A percentile compares a stretch with the other conserved stretches of the same genome.
phyloP scores from a whole-genome alignment of 371 early-diverging fungal genomes.

The Haplosporangium sp. region DNA sequence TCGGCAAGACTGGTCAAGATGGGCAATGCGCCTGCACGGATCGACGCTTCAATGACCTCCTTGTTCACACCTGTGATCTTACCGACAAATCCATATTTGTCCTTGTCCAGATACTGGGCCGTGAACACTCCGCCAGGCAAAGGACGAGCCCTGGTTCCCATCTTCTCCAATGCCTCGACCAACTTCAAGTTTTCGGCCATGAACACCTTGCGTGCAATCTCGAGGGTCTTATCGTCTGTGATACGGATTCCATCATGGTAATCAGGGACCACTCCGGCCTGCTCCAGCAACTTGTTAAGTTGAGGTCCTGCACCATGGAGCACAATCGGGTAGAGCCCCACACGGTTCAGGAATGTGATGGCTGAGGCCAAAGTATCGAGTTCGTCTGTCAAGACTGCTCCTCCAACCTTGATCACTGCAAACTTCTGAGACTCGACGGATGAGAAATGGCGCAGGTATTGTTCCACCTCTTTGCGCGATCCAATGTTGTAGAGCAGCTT shows the following conservation, averaged over 20 bases:
- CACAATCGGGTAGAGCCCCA: conserved; percentile 97
- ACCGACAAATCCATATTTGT: conserved; percentile 94
- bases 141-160: conserved; percentile 94
- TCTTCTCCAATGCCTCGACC: conserved; percentile 94
- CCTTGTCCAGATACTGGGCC: conserved; percentile 93
- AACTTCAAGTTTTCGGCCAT: conserved; percentile 93
- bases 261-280: conserved; percentile 89
- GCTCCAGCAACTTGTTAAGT: conserved; percentile 87
- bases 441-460: conserved; percentile 95
- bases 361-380: conserved; percentile 94
- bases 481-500: conserved; percentile 98
- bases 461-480: conserved; percentile 96
- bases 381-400: conserved; percentile 95
- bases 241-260: conserved; percentile 97
- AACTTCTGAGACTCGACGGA: conserved; percentile 98
- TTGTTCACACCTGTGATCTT: conserved; percentile 90
- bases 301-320: conserved; percentile 98
- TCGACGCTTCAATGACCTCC: conserved; percentile 89
- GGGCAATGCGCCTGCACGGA: conserved; percentile 93
- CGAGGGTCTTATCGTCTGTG: conserved; percentile 91
- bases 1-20: conserved; percentile 96
- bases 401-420: conserved; percentile 98
- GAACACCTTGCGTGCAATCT: conserved; percentile 92
- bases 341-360: conserved; percentile 94
- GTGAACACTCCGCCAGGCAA: conserved; percentile 95